Evolutionary conservation across 1,284 basidiomycete genomes (phyloP).

Genomic region (Cryptococcus hybrid): DNA sequence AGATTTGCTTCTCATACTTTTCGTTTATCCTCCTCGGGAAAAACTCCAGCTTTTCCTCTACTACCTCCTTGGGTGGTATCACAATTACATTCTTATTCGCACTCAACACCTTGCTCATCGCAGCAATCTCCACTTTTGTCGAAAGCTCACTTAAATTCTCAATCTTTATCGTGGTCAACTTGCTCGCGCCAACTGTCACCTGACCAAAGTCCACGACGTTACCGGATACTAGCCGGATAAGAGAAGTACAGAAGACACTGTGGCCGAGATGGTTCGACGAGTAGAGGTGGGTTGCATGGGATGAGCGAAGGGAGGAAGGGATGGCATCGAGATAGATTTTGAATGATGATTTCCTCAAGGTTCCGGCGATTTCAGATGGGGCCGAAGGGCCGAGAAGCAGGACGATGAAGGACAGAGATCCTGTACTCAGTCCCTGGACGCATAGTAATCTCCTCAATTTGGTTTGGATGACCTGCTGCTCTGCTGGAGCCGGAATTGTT

Average conservation of each 20-base stretch:
- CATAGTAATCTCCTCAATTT: slow-evolving; percentile 55
- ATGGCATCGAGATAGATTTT: slow-evolving; percentile 52
- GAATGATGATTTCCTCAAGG: slow-evolving; percentile 49
- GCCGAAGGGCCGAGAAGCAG: slow-evolving; percentile 31
- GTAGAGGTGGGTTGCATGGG: slow-evolving; percentile 8
- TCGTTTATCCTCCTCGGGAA: slow-evolving; percentile 55
- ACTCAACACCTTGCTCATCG: slow-evolving; percentile 55
- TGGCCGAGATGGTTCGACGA: slow-evolving; percentile 47
- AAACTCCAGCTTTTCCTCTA: slow-evolving; percentile 54
- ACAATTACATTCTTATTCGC: slow-evolving; percentile 54
- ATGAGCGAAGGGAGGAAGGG: slow-evolving; percentile 21
- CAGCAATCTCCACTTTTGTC: slow-evolving; percentile 53
- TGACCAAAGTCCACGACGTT: slow-evolving; percentile 53
- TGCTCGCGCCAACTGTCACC: slow-evolving; percentile 54
- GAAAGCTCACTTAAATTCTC: slow-evolving; percentile 52
- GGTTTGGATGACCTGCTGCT: slow-evolving; percentile 37
- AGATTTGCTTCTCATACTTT: slow-evolving; percentile 54
- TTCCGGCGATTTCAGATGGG: slow-evolving; percentile 40
- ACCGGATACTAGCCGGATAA: slow-evolving; percentile 49
- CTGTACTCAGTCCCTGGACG: slow-evolving; percentile 54
- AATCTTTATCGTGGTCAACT: slow-evolving; percentile 49
- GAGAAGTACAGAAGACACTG: slow-evolving; percentile 53
- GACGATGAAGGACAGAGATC: slow-evolving; percentile 53
- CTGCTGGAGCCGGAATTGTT: slow-evolving; percentile 18
- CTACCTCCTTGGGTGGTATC: slow-evolving; percentile 52